Conservation (phyloP, 768 basidiomycete species). For the Boletus reticuloceps region DNA sequence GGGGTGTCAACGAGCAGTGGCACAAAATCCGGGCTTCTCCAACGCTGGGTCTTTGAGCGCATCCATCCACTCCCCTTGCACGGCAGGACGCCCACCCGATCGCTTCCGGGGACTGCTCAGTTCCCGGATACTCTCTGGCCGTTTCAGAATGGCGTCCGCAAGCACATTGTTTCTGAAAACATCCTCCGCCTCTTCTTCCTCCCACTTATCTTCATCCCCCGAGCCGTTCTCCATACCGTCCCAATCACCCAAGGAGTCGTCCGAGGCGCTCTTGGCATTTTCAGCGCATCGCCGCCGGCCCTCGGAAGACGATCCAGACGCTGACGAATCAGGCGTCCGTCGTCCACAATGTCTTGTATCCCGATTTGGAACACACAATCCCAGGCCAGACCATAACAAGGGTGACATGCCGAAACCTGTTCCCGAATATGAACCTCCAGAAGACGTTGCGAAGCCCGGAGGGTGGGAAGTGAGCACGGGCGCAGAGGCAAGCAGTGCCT, state of each 20-base stretch:
- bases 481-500: conserved; percentile 22
- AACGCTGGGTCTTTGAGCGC: conserved; percentile 10
- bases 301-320: conserved; percentile 21
- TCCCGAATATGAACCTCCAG: conserved; percentile 13
- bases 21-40: not conserved
- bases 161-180: conserved; percentile 45
- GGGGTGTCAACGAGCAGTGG: not conserved
- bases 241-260: conserved; percentile 26
- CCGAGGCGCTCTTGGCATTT: conserved; percentile 14
- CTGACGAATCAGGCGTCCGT: conserved; percentile 21
- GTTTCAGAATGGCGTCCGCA: conserved; percentile 59
- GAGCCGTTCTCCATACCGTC: conserved; percentile 19
- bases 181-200: conserved; percentile 33
- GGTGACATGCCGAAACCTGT: conserved; percentile 17
- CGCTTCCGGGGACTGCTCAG: conserved; percentile 13
- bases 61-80: conserved; percentile 2
- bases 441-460: conserved; percentile 13
- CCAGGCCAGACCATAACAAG: conserved; percentile 26
- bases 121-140: conserved; percentile 38
- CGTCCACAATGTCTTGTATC: conserved; percentile 15
- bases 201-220: conserved; percentile 25
- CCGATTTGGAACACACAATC: conserved; percentile 16
- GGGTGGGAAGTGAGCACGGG: conserved; percentile 21
- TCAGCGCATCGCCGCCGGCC: conserved; percentile 11
- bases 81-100: not conserved